Percentiles rank a stretch among this genome's conserved stretches.
Evolutionary conservation across 2,329 filamentous ascomycete species (phyloP).

Genomic region (Neonectria punicea): DNA sequence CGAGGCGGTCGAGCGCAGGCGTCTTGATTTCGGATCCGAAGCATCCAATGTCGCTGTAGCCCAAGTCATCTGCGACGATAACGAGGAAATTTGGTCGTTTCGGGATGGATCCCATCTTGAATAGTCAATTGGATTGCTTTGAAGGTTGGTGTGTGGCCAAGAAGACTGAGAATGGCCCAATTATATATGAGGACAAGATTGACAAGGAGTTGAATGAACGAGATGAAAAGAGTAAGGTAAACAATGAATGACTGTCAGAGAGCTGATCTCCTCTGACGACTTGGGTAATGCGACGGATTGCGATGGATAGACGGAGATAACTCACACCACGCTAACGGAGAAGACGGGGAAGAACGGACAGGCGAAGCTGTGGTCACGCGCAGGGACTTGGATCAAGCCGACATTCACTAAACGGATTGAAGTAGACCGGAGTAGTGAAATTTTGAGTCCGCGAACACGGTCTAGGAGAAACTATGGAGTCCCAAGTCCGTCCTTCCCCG

Average conservation of each 20-base stretch:
- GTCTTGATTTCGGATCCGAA: slow-evolving; percentile 68
- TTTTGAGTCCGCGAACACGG: not conserved
- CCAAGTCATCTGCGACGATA: slow-evolving; percentile 44
- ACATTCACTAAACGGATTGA: too few species aligned
- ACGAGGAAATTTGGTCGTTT: slow-evolving; percentile 42
- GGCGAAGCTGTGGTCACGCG: not conserved
- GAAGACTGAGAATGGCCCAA: not conserved
- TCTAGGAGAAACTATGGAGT: not conserved
- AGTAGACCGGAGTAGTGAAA: not conserved
- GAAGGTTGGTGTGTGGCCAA: too few species aligned
- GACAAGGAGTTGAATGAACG: too few species aligned
- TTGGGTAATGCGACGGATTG: not conserved
- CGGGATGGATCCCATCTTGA: not conserved
- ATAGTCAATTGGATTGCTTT: too few species aligned
- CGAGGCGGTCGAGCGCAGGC: slow-evolving; percentile 64
- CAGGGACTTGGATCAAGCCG: not conserved
- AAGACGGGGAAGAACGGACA: not conserved
- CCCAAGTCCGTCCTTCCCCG: not conserved
- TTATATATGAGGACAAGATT: not conserved
- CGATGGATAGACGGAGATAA: not conserved
- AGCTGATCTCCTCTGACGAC: too few species aligned
- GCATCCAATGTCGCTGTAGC: slow-evolving; percentile 40
- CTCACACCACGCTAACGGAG: not conserved
- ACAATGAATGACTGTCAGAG: too few species aligned
- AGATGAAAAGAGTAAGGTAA: too few species aligned